These are phyloP conservation scores for Heliamphora exappendiculata DNA, from an alignment of 148 eudicot species.

Conservation along the genomic window DNA sequence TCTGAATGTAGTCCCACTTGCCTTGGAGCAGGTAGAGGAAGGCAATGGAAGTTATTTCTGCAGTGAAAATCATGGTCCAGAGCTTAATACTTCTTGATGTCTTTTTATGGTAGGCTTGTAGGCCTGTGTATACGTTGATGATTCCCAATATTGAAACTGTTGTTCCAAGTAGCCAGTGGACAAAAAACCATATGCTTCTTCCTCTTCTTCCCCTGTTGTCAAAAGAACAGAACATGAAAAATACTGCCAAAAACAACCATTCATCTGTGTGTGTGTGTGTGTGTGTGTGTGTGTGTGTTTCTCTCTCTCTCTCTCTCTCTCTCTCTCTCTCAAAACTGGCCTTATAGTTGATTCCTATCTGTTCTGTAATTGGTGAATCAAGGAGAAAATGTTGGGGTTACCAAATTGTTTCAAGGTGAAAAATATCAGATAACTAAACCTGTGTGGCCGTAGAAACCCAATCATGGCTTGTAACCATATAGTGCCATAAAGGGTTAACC, in stretches of 20 bases:
- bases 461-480: slow-evolving; percentile 52
- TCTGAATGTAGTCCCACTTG: slow-evolving; percentile 52
- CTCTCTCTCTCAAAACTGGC: background rate
- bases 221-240: background rate
- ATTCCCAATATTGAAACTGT: slow-evolving; percentile 50
- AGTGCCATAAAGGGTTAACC: slow-evolving; percentile 48
- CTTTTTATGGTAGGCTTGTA: slow-evolving; percentile 54
- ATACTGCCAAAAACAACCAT: background rate
- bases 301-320: background rate
- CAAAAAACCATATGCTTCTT: slow-evolving; percentile 58
- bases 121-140: slow-evolving; percentile 60
- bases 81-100: slow-evolving; percentile 32
- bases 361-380: too few species aligned
- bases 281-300: too few species aligned
- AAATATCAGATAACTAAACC: slow-evolving; percentile 22
- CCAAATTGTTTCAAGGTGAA: background rate
- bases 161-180: slow-evolving; percentile 71
- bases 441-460: slow-evolving; percentile 47
- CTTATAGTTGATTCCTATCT: background rate
- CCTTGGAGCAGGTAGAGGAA: slow-evolving; percentile 65
- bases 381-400: too few species aligned
- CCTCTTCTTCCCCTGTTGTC: slow-evolving; percentile 51
- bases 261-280: too few species aligned
- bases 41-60: slow-evolving; percentile 36
- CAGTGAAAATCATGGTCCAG: slow-evolving; percentile 63